A percentile compares a stretch with the other conserved stretches of the same genome.
Evolutionary conservation across 768 basidiomycete genomes (phyloP).

Genomic region (Boletus sensibilis): DNA sequence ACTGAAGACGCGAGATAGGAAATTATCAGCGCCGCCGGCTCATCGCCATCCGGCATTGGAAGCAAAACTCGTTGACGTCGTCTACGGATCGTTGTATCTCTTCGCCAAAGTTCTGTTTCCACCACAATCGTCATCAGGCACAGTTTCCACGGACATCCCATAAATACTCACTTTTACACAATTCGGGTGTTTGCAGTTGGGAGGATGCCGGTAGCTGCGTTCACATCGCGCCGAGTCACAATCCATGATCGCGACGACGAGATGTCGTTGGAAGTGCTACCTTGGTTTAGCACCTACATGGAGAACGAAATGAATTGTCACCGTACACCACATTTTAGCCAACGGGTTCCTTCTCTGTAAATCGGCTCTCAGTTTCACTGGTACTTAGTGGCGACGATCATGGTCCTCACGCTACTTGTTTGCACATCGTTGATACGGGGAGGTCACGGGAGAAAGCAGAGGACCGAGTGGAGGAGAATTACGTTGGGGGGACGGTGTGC

Average conservation of each 20-base stretch:
- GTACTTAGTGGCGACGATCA: not conserved
- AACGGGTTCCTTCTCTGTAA: slow-evolving; percentile 71
- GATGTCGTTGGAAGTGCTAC: slow-evolving; percentile 79
- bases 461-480: slow-evolving; percentile 7
- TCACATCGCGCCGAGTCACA: slow-evolving; percentile 66
- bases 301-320: slow-evolving; percentile 17
- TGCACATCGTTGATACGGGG: slow-evolving; percentile 53
- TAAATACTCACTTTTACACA: slow-evolving; percentile 55
- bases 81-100: slow-evolving; percentile 72
- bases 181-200: slow-evolving; percentile 47
- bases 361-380: slow-evolving; percentile 2
- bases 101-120: slow-evolving; percentile 56
- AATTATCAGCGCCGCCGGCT: slow-evolving; percentile 30
- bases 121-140: slow-evolving; percentile 6
- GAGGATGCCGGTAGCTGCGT: slow-evolving; percentile 60
- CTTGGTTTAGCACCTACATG: slow-evolving; percentile 8
- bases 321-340: slow-evolving; percentile 67
- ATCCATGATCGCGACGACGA: slow-evolving; percentile 71
- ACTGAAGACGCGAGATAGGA: not conserved
- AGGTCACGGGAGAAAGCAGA: not conserved
- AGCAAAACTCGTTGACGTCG: slow-evolving; percentile 69
- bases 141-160: slow-evolving; percentile 9
- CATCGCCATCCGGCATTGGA: slow-evolving; percentile 63
- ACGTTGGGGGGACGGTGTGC: slow-evolving; percentile 14
- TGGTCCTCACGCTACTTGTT: slow-evolving; percentile 66